These are phyloP conservation scores for Penicillium glabrum DNA, from an alignment of 2,329 filamentous ascomycete species.

Conservation along the genomic window DNA sequence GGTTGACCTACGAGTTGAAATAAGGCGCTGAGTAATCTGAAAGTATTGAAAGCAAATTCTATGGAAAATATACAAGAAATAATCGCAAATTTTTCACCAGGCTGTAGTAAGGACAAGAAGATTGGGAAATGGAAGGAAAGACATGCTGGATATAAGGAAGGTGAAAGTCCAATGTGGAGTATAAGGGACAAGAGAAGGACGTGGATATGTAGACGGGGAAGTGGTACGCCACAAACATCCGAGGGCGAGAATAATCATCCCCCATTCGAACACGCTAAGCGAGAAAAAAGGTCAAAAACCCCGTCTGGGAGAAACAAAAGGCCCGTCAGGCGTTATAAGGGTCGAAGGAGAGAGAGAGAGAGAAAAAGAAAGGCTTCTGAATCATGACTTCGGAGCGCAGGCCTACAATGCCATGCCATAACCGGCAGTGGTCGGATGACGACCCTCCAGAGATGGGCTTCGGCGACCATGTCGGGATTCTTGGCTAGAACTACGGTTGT, in stretches of 20 bases:
- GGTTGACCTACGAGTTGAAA: too few relatives aligned
- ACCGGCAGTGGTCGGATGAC: slow-evolving; percentile 27
- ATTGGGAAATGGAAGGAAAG: slow-evolving; percentile 1
- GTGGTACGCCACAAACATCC: slow-evolving; percentile 1
- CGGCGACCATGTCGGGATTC: slow-evolving; percentile 25
- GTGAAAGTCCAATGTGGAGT: not conserved
- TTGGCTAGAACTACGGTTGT: slow-evolving; percentile 27
- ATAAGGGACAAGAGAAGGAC: slow-evolving; percentile 1
- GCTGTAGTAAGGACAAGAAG: not conserved
- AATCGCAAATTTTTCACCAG: slow-evolving; percentile 4
- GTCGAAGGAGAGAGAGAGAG: not conserved
- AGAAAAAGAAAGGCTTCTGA: slow-evolving; percentile 3
- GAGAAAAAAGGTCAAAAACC: slow-evolving; percentile 7
- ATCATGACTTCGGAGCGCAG: slow-evolving; percentile 9
- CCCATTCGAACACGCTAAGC: slow-evolving; percentile 25
- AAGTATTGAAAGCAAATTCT: not conserved
- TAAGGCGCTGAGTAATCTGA: not conserved
- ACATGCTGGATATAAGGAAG: slow-evolving; percentile 4
- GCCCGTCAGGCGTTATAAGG: not conserved
- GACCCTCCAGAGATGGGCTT: slow-evolving; percentile 34
- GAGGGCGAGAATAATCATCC: slow-evolving; percentile 3
- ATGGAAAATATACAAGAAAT: not conserved
- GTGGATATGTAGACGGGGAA: slow-evolving; percentile 7
- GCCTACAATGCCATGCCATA: slow-evolving; percentile 36
- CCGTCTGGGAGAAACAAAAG: not conserved